Conservation (phyloP, 495 filamentous ascomycete species). For the Pyronema omphalodes region DNA sequence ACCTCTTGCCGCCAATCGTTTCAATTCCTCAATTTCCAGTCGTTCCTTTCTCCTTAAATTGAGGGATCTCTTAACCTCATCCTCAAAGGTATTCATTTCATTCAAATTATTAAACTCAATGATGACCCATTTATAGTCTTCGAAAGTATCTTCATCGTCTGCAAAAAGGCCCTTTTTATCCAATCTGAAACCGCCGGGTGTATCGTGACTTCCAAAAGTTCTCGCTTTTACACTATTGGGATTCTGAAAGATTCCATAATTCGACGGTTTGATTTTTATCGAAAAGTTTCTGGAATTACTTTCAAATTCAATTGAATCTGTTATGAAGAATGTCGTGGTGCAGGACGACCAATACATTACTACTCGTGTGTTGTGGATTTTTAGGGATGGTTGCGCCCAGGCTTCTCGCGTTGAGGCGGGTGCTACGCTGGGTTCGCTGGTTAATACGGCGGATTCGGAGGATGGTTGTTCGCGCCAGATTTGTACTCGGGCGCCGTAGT, state of each 20-base stretch:
- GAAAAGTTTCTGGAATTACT: neutral
- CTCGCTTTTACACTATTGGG: constrained; percentile 9
- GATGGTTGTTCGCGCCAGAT: constrained; percentile 13
- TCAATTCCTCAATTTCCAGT: constrained; percentile 9
- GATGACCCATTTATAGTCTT: constrained; percentile 19
- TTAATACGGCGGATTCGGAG: neutral
- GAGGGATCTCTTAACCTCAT: constrained; percentile 10
- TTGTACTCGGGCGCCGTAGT: constrained; percentile 16
- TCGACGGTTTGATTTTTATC: constrained; percentile 9
- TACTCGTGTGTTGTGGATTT: constrained; percentile 11
- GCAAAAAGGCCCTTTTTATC: constrained; percentile 10
- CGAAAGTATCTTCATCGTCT: constrained; percentile 14
- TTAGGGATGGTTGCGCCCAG: constrained; percentile 5
- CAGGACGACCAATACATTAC: constrained; percentile 12
- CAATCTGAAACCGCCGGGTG: constrained; percentile 12
- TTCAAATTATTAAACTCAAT: constrained; percentile 13
- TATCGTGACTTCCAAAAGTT: constrained; percentile 6
- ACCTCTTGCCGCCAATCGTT: constrained; percentile 10
- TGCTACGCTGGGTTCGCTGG: neutral
- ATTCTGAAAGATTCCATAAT: constrained; percentile 8
- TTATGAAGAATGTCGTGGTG: constrained; percentile 10
- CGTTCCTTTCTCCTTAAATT: constrained; percentile 12
- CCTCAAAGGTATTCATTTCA: constrained; percentile 11
- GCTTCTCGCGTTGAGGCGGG: neutral
- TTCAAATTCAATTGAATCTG: constrained; percentile 18